Base-by-base conservation (phyloP, 768 basidiomycete species). In the Lepiota venenata region DNA sequence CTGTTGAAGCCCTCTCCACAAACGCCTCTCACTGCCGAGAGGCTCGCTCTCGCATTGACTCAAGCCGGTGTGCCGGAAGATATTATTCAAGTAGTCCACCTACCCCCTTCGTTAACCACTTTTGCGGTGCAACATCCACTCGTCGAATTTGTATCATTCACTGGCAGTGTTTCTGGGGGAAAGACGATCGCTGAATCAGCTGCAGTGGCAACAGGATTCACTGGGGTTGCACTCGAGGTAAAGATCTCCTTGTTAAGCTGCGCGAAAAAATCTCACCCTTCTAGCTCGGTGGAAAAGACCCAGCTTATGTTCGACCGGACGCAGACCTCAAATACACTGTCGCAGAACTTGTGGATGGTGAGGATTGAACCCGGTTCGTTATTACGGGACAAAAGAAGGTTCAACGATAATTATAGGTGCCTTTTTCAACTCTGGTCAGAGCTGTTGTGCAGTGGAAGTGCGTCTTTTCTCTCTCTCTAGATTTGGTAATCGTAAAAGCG, bases 371-470 rank as follows among this genome's bases (percentile, higher is more conserved):
- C 14, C n/a, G 25, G 1, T 22, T 7, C 35, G 4, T 15, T 48
- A 18, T 22, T 9, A 2, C n/a, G 35, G n/a, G 15, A 16, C 2
- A 3, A 38, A 29, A n/a, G 41, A 39, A 15, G 1, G 43, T 59
- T 25, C 37, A 52, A 3, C 55, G 1, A 10, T 11, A 40, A 35
- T 18, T 38, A 1, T 61, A 93, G 91, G 93, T 36, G 87, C 93
- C 3, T 86, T 95, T 72, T 99, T 93, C 77, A 98, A 98, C 70
- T 94, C 95, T 14, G 97, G 97, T 1, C 97, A 99, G 71, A 95
- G 93, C 59, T 98, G 96, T 69, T 98, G 96, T 64, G 84, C 89
- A 0, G 75, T 98, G 56, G 97, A 99, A 76, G 90, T 88, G 57
- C 14, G 73, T 63, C 4, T 35, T 5, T 32, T 40, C 21, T 22